Evolutionary conservation across 441 rosid genomes (phyloP).

Genomic region (Populus tomentosa): DNA sequence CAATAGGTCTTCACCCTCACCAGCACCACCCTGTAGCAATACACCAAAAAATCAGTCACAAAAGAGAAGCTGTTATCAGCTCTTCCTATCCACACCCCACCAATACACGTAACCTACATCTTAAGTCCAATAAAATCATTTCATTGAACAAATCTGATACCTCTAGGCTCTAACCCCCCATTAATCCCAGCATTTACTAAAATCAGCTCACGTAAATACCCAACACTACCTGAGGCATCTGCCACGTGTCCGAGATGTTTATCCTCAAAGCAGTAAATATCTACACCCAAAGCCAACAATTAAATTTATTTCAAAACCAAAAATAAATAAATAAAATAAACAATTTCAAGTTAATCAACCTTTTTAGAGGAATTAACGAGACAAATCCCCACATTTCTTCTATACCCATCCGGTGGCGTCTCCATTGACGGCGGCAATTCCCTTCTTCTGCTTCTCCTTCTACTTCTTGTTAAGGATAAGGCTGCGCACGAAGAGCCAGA

Average conservation of each 20-base stretch:
- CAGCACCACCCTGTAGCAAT: conserved; percentile 71
- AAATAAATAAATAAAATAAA: background rate
- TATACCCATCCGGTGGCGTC: conserved; percentile 76
- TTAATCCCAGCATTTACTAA: background rate
- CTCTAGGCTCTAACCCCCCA: background rate
- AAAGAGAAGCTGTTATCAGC: background rate
- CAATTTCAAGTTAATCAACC: conserved; percentile 26
- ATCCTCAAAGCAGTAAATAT: conserved; percentile 80
- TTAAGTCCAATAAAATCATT: background rate
- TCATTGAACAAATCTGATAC: background rate
- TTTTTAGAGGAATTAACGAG: conserved; percentile 66
- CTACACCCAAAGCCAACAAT: conserved; percentile 26
- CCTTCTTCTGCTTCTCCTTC: conserved; percentile 14
- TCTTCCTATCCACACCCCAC: background rate
- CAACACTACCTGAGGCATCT: conserved; percentile 85
- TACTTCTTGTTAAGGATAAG: background rate
- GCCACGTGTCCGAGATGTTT: conserved; percentile 73
- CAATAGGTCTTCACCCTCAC: conserved; percentile 76
- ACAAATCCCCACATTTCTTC: conserved; percentile 91
- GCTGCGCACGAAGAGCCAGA: conserved; percentile 5
- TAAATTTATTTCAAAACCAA: background rate
- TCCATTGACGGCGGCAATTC: conserved; percentile 45
- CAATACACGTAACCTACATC: background rate
- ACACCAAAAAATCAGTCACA: background rate
- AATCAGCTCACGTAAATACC: background rate